These are phyloP conservation scores for Erigeron canadensis DNA, from an alignment of 129 eudicot species.

Conservation along the genomic window DNA sequence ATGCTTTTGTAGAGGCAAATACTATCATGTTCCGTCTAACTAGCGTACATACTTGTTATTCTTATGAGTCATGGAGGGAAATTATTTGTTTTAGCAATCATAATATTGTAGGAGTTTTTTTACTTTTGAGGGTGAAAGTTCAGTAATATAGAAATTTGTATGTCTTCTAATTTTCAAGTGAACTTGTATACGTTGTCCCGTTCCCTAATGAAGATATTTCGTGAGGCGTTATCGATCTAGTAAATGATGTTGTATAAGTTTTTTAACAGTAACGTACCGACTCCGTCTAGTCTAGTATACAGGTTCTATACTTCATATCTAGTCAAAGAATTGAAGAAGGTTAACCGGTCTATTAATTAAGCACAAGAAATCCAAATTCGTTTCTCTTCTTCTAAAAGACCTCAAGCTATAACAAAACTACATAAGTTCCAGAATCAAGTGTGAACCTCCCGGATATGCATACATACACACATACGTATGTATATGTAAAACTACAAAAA, in stretches of 20 bases:
- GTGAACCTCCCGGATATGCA: too few species aligned
- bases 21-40: slow-evolving; percentile 80
- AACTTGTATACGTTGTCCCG: neutral
- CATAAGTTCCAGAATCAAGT: too few species aligned
- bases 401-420: too few species aligned
- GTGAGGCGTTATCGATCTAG: neutral
- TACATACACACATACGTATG: too few species aligned
- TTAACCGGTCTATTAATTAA: too few species aligned
- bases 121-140: neutral
- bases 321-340: too few species aligned
- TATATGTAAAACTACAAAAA: too few species aligned
- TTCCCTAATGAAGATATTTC: neutral
- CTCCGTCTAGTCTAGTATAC: neutral
- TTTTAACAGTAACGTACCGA: neutral
- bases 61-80: neutral
- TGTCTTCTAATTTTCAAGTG: neutral
- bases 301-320: neutral
- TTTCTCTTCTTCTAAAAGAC: too few species aligned
- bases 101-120: neutral
- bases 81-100: neutral
- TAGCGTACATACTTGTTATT: slow-evolving; percentile 7
- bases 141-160: neutral
- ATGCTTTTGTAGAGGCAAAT: slow-evolving; percentile 76
- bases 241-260: neutral
- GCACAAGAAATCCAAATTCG: too few species aligned